Conservation (phyloP, 306 rosid species). For the Prunus armeniaca region DNA sequence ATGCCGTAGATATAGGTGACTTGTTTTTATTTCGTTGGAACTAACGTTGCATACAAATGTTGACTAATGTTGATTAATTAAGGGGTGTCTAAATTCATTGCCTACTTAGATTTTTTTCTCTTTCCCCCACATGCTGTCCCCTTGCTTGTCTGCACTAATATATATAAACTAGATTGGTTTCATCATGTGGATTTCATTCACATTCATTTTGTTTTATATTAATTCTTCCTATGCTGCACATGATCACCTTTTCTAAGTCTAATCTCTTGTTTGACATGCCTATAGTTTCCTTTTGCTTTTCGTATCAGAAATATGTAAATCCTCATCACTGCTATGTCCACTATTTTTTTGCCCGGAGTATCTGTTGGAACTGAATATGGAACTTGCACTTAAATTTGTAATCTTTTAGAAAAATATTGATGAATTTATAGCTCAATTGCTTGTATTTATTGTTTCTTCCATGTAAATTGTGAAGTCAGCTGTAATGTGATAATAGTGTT, state of each 20-base stretch:
- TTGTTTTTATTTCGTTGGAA: slow-evolving; percentile 31
- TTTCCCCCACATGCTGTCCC: slow-evolving; percentile 51
- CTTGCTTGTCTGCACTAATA: slow-evolving; percentile 22
- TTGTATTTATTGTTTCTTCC: too few relatives aligned
- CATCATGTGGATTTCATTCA: slow-evolving; percentile 42
- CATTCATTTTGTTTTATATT: not conserved
- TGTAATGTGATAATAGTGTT: too few relatives aligned
- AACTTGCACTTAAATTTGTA: too few relatives aligned
- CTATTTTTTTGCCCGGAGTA: not conserved
- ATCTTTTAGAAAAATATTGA: too few relatives aligned
- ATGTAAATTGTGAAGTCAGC: too few relatives aligned
- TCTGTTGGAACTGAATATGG: too few relatives aligned
- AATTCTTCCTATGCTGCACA: not conserved
- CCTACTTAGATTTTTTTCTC: slow-evolving; percentile 29
- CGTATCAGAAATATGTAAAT: too few relatives aligned
- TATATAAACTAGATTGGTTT: slow-evolving; percentile 7
- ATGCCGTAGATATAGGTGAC: slow-evolving; percentile 20
- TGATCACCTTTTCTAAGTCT: not conserved
- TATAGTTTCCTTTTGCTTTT: not conserved
- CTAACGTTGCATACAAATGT: slow-evolving; percentile 30
- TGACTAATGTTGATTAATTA: slow-evolving; percentile 32
- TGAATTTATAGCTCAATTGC: too few relatives aligned
- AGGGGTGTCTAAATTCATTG: slow-evolving; percentile 55
- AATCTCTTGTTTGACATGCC: not conserved
- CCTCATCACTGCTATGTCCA: not conserved